phyloP scores from a whole-genome alignment of 1,284 basidiomycete species.

The Exobasidium cylindrosporum region DNA sequence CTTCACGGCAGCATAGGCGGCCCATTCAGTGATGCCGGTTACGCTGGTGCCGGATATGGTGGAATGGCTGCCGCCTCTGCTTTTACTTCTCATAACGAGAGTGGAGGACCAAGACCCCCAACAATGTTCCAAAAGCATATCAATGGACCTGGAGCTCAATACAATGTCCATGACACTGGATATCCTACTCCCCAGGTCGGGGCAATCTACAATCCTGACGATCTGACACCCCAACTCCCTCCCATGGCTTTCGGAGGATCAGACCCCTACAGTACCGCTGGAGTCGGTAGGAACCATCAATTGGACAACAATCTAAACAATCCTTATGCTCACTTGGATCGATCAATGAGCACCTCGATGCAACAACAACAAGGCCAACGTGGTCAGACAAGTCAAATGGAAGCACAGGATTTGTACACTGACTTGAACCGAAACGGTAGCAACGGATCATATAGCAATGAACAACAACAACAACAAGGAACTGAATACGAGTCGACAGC shows the following conservation, averaged over 20 bases:
- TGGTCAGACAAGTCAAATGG: neutral
- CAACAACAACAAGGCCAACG: neutral
- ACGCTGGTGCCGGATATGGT: conserved; percentile 23
- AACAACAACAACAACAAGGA: neutral
- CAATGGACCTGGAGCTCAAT: conserved; percentile 22
- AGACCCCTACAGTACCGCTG: conserved; percentile 39
- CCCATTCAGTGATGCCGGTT: conserved; percentile 5
- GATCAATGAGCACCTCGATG: conserved; percentile 17
- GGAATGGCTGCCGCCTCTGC: conserved; percentile 26
- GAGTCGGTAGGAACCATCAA: conserved; percentile 31
- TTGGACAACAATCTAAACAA: conserved; percentile 35
- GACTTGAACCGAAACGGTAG: conserved; percentile 11
- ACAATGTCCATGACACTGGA: conserved; percentile 12
- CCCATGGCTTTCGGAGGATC: conserved; percentile 41
- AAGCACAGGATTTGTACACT: neutral
- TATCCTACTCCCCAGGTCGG: conserved; percentile 28
- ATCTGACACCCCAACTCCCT: conserved; percentile 36
- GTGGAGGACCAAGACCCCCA: conserved; percentile 53
- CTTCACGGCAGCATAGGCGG: conserved; percentile 5
- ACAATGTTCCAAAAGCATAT: conserved; percentile 54
- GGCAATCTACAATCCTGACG: conserved; percentile 27
- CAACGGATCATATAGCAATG: neutral
- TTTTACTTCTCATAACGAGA: conserved; percentile 32
- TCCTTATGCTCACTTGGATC: conserved; percentile 48
- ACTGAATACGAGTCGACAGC: neutral